Base-by-base conservation (phyloP, 2,329 filamentous ascomycete genomes). In the Huntiella decipiens region DNA sequence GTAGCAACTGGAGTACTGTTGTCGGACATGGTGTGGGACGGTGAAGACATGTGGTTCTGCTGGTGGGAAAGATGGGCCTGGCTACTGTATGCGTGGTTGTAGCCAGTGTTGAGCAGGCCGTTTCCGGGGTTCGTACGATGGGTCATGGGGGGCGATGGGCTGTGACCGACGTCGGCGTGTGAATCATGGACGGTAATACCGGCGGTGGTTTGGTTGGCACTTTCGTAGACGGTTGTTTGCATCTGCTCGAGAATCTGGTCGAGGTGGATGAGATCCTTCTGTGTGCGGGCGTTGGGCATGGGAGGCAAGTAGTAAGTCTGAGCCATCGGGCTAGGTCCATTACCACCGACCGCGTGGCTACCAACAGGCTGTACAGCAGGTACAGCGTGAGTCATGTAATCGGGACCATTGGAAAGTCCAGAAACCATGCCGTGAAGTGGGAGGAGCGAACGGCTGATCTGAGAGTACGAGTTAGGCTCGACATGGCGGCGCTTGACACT, bases 201-300 rank as follows among this genome's bases (percentile, higher is more conserved):
- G 38, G 81, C 79, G 2, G 84, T 83, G 31, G 85, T 79, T 43
- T 86, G 79, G 55, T 78, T 83, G 46, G 86, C 79, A 60, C 80
- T 93, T 64, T 96, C 91, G 59, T 96, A 96, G 42, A 96, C 85
- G 39, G 88, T 95, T 52, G 81, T 79, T 63, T 95, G 87, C 70
- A 96, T 88, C 63, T 95, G 85, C 63, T 94, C 86, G 46, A 98
- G 74, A 60, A 96, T 83, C 57, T 86, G 82, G 60, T 96, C 91
- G 56, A 96, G 87, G 60, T 93, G 86, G 59, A 93, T 68, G 38
- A 98, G 70, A 59, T 98, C 91, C 60, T 77, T 86, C 71, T 96
- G 94, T 42, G 87, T 95, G 57, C 88, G 79, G 47, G 92, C 71
- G 56, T 86, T 92, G 41, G 78, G 77, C 67, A 93, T 85, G 7